A percentile compares a stretch with the other conserved stretches of the same genome.
Conservation (phyloP, 2,329 filamentous ascomycete species). For the Leptographium procerum region DNA sequence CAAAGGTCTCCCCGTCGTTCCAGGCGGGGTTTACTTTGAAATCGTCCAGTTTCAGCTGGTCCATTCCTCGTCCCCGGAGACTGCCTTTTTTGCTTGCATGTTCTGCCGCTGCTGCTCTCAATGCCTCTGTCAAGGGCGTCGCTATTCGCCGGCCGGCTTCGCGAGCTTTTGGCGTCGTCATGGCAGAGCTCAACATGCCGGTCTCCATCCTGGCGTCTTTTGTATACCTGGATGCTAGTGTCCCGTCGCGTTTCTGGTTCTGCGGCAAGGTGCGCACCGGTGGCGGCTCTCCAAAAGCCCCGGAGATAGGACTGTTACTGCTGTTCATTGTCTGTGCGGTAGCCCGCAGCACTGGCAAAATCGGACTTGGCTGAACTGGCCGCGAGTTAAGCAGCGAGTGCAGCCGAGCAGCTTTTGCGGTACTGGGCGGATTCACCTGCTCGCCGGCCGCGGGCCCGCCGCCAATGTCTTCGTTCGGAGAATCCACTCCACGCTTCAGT, state of each 20-base stretch:
- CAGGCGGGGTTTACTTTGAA: conserved; percentile 71
- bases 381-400: conserved; percentile 9
- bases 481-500: conserved; percentile 8
- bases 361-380: conserved; percentile 7
- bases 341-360: background rate
- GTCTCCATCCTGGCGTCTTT: background rate
- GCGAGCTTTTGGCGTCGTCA: background rate
- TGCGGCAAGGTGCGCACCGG: conserved; percentile 4
- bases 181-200: background rate
- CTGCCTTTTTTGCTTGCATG: conserved; percentile 11
- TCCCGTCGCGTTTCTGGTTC: background rate
- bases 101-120: background rate
- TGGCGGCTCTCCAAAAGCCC: conserved; percentile 7
- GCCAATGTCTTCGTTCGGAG: conserved; percentile 2
- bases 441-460: background rate
- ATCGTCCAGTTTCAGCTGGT: conserved; percentile 52
- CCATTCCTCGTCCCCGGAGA: conserved; percentile 46
- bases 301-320: background rate
- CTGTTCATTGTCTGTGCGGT: background rate
- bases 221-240: background rate
- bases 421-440: background rate
- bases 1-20: conserved; percentile 61
- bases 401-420: conserved; percentile 3
- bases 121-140: background rate
- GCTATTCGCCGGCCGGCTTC: background rate